phyloP scores from a whole-genome alignment of 1,284 basidiomycete species.

The Malassezia globosa region DNA sequence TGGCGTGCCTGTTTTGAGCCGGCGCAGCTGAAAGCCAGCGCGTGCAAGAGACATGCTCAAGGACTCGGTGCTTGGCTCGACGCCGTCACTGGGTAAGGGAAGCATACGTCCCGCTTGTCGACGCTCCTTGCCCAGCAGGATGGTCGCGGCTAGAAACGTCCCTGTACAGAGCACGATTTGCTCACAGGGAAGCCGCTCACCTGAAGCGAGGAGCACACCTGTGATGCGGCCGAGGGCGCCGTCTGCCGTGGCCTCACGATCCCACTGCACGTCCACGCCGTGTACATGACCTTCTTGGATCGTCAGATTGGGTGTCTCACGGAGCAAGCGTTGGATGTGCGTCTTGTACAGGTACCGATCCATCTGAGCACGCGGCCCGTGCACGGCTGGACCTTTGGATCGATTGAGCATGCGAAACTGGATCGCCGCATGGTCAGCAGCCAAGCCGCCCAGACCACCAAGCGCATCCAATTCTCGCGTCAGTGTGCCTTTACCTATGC shows the following conservation, averaged over 20 bases:
- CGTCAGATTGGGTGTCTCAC: constrained; percentile 59
- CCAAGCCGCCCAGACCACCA: constrained; percentile 54
- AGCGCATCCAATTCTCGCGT: constrained; percentile 78
- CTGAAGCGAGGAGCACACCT: constrained; percentile 60
- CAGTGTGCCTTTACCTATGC: constrained; percentile 77
- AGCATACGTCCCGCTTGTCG: constrained; percentile 72
- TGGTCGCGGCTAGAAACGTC: constrained; percentile 76
- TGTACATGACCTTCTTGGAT: constrained; percentile 65
- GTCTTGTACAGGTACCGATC: constrained; percentile 70
- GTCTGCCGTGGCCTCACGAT: constrained; percentile 8
- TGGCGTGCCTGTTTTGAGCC: constrained; percentile 80
- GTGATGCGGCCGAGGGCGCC: constrained; percentile 53
- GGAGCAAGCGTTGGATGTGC: constrained; percentile 63
- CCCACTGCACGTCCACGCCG: constrained; percentile 62
- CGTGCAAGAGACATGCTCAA: constrained; percentile 62
- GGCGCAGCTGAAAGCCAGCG: constrained; percentile 67
- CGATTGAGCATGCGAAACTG: constrained; percentile 74
- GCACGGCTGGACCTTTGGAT: constrained; percentile 75
- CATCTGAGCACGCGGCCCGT: constrained; percentile 80
- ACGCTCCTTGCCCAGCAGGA: constrained; percentile 68
- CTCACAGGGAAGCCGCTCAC: constrained; percentile 64
- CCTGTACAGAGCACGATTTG: constrained; percentile 78
- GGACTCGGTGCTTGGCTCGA: constrained; percentile 51
- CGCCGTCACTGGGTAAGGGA: constrained; percentile 56
- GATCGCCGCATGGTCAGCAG: constrained; percentile 67